Percentiles rank a stretch among this genome's conserved stretches.
These are phyloP conservation scores for Zymoseptoria brevis DNA, from an alignment of 2,329 filamentous ascomycete species.

Conservation along the genomic window DNA sequence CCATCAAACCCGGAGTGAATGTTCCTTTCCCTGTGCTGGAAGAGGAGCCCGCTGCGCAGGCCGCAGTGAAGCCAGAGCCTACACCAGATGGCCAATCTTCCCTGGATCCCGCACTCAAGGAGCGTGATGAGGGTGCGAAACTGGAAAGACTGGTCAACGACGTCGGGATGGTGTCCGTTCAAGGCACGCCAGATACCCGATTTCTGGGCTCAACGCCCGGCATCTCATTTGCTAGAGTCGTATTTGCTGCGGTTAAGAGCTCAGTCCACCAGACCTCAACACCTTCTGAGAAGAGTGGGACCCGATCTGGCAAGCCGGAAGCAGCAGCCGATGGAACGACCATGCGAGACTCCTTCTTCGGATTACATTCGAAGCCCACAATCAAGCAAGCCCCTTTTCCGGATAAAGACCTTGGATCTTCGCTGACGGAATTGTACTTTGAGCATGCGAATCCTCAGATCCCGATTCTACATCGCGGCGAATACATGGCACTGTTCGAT, in stretches of 20 bases:
- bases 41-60: slow-evolving; percentile 9
- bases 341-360: slow-evolving; percentile 94
- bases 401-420: slow-evolving; percentile 61
- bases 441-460: slow-evolving; percentile 96
- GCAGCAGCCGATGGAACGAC: slow-evolving; percentile 58
- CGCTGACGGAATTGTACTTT: slow-evolving; percentile 78
- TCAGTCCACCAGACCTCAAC: slow-evolving; percentile 51
- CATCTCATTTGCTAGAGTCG: slow-evolving; percentile 88
- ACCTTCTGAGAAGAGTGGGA: slow-evolving; percentile 52
- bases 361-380: slow-evolving; percentile 81
- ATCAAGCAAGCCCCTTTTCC: slow-evolving; percentile 83
- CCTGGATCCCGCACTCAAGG: slow-evolving; percentile 27
- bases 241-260: slow-evolving; percentile 86
- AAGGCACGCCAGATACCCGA: slow-evolving; percentile 68
- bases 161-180: slow-evolving; percentile 67
- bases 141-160: slow-evolving; percentile 61
- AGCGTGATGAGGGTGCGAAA: slow-evolving; percentile 51
- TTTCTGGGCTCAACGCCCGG: slow-evolving; percentile 80
- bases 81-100: slow-evolving; percentile 14
- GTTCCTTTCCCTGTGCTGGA: slow-evolving; percentile 27
- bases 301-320: slow-evolving; percentile 48
- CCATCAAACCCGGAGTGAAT: slow-evolving; percentile 30
- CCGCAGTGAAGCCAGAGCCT: not conserved
- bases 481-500: slow-evolving; percentile 85
- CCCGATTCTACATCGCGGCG: slow-evolving; percentile 77